Conservation (phyloP, 768 basidiomycete genomes). For the Botryobasidium botryosum region DNA sequence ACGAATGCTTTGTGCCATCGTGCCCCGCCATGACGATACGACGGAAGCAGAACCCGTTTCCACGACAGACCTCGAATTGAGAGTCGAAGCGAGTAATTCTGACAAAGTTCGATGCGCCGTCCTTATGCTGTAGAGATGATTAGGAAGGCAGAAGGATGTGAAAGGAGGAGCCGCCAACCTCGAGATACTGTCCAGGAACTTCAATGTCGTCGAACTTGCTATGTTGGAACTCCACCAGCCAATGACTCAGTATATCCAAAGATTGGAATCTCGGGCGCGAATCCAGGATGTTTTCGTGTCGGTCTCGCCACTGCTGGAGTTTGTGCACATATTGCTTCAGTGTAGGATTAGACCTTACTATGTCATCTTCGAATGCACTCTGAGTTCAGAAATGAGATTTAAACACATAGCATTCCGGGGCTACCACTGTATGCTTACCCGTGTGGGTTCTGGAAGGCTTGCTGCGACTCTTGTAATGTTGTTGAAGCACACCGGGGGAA, state of each 20-base stretch:
- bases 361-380: slow-evolving; percentile 86
- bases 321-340: slow-evolving; percentile 77
- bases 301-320: slow-evolving; percentile 86
- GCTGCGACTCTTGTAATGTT: slow-evolving; percentile 24
- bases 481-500: slow-evolving; percentile 20
- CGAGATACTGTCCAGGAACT: slow-evolving; percentile 96
- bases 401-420: too few relatives aligned
- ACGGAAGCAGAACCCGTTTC: slow-evolving; percentile 74
- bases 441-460: slow-evolving; percentile 17
- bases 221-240: slow-evolving; percentile 94
- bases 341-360: slow-evolving; percentile 59
- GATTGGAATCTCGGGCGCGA: slow-evolving; percentile 67
- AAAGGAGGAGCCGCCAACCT: slow-evolving; percentile 32
- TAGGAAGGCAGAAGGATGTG: slow-evolving; percentile 3
- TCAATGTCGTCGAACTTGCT: slow-evolving; percentile 96
- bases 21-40: slow-evolving; percentile 81
- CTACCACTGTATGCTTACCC: too few relatives aligned
- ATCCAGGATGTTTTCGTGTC: slow-evolving; percentile 73
- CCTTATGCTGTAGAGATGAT: slow-evolving; percentile 54
- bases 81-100: slow-evolving; percentile 82
- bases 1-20: slow-evolving; percentile 78
- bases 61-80: slow-evolving; percentile 78
- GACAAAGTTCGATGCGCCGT: slow-evolving; percentile 79
- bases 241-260: slow-evolving; percentile 75
- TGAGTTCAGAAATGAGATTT: slow-evolving; percentile 18